Evolutionary conservation across 495 filamentous ascomycete genomes (phyloP).

Genomic region (Aspergillus biplanus): DNA sequence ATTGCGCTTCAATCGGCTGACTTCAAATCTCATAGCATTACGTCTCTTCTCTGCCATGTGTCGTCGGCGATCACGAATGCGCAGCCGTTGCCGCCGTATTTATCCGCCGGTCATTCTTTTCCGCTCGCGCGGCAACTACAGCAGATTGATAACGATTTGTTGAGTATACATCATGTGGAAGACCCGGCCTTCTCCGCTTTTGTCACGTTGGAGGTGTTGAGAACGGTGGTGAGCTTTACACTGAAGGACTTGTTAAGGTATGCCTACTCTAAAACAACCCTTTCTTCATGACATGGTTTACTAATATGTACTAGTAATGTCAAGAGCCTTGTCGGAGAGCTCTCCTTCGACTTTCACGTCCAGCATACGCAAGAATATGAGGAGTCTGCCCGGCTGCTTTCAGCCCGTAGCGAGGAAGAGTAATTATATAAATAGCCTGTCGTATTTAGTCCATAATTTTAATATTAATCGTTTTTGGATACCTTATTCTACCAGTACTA

Average conservation of each 20-base stretch:
- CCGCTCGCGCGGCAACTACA: conserved; percentile 57
- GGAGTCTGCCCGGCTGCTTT: conserved; percentile 29
- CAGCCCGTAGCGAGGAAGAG: not conserved
- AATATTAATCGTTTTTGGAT: not conserved
- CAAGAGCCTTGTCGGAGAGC: conserved; percentile 70
- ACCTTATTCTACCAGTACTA: no score
- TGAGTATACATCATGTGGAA: conserved; percentile 65
- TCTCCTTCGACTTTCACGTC: conserved; percentile 67
- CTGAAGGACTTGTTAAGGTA: conserved; percentile 58
- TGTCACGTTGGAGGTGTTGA: conserved; percentile 71
- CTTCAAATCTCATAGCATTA: conserved; percentile 64
- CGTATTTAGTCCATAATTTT: not conserved
- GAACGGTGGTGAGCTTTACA: conserved; percentile 66
- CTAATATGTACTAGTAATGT: conserved; percentile 46
- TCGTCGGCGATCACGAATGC: conserved; percentile 62
- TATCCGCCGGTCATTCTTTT: conserved; percentile 59
- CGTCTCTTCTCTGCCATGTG: conserved; percentile 66
- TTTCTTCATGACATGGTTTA: not conserved
- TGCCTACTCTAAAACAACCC: conserved; percentile 8
- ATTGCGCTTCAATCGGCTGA: conserved; percentile 40
- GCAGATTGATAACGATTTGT: conserved; percentile 54
- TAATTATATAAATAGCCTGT: not conserved
- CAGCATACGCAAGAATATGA: conserved; percentile 20
- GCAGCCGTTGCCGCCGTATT: conserved; percentile 56
- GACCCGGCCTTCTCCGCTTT: conserved; percentile 77